Conservation (phyloP, 2,329 filamentous ascomycete species). For the Arthrobotrys iridis region DNA sequence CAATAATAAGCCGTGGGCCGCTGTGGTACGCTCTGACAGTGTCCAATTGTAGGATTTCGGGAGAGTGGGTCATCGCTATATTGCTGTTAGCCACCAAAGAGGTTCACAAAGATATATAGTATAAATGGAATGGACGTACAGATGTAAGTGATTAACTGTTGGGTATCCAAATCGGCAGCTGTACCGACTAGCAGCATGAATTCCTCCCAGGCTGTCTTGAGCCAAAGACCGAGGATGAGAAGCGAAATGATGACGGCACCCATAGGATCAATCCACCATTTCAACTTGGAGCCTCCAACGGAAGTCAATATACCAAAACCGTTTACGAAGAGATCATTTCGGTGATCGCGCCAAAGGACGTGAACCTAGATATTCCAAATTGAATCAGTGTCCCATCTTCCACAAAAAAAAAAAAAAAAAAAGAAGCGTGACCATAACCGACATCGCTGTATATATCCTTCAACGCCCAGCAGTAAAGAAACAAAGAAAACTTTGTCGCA, state of each 20-base stretch:
- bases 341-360: conserved; percentile 69
- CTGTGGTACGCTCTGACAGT: conserved; percentile 94
- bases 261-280: conserved; percentile 94
- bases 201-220: conserved; percentile 80
- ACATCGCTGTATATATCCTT: conserved; percentile 92
- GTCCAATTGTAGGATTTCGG: conserved; percentile 83
- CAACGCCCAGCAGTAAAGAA: conserved; percentile 90
- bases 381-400: not conserved
- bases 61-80: conserved; percentile 82
- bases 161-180: conserved; percentile 81
- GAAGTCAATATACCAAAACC: conserved; percentile 90
- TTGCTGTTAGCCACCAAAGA: not conserved
- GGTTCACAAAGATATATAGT: not conserved
- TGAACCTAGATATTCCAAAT: conserved; percentile 48
- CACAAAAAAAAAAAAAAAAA: not conserved
- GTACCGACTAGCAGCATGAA: conserved; percentile 92
- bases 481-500: conserved; percentile 80
- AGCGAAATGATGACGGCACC: conserved; percentile 85
- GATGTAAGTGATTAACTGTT: conserved; percentile 95
- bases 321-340: conserved; percentile 97
- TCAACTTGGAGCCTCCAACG: conserved; percentile 86
- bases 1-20: conserved; percentile 82
- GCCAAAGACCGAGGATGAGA: conserved; percentile 82
- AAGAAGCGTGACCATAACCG: not conserved
- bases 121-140: conserved; percentile 64